Evolutionary conservation across 1,139 yeast species (phyloP), one percentile per base, ranked within the genome.

Genomic region (Diutina pseudorugosa): DNA sequence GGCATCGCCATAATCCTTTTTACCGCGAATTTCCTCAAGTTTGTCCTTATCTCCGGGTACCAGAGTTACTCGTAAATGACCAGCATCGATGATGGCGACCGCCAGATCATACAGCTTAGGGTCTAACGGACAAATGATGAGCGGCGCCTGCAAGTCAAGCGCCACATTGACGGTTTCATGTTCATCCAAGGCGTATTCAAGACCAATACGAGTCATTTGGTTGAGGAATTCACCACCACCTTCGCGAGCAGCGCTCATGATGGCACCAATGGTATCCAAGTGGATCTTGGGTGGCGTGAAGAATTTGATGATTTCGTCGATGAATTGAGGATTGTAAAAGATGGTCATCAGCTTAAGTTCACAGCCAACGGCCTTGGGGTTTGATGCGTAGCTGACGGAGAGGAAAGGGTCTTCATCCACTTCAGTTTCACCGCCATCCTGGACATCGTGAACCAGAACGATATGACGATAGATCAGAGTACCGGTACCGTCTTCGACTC

Each of bases 161-260:
- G 86, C 82, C 25, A 91, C 79, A 62, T 89, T 85, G 52, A 91
- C 71, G 0, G 98, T 91, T 63, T 91, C 90, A 67, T 93, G 98
- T 61, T 93, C 96, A 56, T 90, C 95, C 57, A 94, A 73, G 0
- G 96, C 95, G 60, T 94, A 90, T 64, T 91, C 96, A 41, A 94
- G 75, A 0, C 98, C 98, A 57, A 94, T 78, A 61, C 98, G 75
- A 0, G 98, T 93, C 55, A 94, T 86, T 0, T 97, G 90, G 6
- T 25, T n/a, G 21, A 45, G 18, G 20, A 45, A 45, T 7, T 45
- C 49, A 9, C 49, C 49, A 8, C 49, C 49, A 18, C 18, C 36
- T 0, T 93, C 90, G 58, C 91, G 96, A 0, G 99, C 98, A 0
- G 96, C 98, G 65, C 83, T 86, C 82, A 94, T 82, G 30, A 94